phyloP scores from a whole-genome alignment of 2,329 filamentous ascomycete genomes.

The Trichoderma sp. region DNA sequence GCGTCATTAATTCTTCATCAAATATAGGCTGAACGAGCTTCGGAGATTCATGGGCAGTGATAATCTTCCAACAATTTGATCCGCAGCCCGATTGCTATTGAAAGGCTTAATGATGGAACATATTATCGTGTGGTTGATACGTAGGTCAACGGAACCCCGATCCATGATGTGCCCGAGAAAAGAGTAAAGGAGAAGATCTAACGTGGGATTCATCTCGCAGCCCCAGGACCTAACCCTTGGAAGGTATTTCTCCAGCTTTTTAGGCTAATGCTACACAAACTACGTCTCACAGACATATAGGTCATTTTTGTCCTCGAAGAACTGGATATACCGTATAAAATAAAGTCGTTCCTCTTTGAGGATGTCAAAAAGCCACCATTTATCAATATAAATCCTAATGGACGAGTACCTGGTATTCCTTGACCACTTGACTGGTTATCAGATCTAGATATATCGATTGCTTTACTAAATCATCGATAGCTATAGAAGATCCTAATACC shows the following conservation, averaged over 20 bases:
- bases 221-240: background rate
- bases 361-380: too few relatives aligned
- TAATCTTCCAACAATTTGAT: background rate
- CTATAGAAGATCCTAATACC: too few relatives aligned
- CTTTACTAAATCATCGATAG: too few relatives aligned
- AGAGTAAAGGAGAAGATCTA: background rate
- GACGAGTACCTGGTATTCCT: too few relatives aligned
- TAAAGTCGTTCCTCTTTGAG: too few relatives aligned
- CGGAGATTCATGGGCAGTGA: background rate
- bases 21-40: background rate
- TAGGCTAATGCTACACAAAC: background rate
- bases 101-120: background rate
- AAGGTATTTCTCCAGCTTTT: background rate
- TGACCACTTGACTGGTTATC: too few relatives aligned
- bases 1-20: too few relatives aligned
- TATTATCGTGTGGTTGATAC: background rate
- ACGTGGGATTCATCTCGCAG: background rate
- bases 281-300: too few relatives aligned
- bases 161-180: background rate
- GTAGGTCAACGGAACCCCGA: background rate
- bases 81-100: background rate
- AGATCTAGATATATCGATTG: too few relatives aligned
- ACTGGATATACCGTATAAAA: too few relatives aligned
- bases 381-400: too few relatives aligned
- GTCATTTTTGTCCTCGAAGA: too few relatives aligned